Percentiles rank a stretch among this genome's conserved stretches.
Conservation (phyloP, 148 eudicot genomes). For the Vaccinium macrocarpon region DNA sequence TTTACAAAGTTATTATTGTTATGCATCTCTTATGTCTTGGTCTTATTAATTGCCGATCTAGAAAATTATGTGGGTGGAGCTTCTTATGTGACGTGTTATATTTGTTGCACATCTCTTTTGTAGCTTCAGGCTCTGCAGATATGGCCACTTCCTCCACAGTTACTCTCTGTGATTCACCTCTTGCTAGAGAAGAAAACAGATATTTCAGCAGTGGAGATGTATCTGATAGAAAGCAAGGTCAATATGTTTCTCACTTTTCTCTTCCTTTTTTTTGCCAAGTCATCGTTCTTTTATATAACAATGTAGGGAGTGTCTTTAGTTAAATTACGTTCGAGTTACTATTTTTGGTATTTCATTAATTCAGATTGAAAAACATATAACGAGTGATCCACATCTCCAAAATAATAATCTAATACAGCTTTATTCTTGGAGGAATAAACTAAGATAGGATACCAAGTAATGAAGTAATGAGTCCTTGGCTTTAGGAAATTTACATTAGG, state of each 20-base stretch:
- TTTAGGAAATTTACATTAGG: background rate
- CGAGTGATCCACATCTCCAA: background rate
- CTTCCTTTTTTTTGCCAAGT: background rate
- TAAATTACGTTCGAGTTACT: background rate
- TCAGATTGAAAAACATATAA: background rate
- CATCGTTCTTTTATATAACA: background rate
- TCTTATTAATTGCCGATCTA: background rate
- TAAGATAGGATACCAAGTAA: background rate
- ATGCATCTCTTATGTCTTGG: background rate
- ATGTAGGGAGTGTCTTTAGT: background rate
- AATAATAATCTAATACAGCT: background rate
- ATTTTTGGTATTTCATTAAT: background rate
- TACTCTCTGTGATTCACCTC: constrained; percentile 4
- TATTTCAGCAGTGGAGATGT: background rate
- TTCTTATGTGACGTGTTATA: background rate
- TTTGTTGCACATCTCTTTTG: background rate
- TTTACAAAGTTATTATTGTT: background rate
- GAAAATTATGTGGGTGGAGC: background rate
- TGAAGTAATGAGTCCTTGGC: constrained; percentile 3
- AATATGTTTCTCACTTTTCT: constrained; percentile 1
- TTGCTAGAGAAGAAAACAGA: background rate
- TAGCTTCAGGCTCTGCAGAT: constrained; percentile 5
- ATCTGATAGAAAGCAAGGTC: constrained; percentile 8
- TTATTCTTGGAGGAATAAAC: background rate
- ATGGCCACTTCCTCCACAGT: background rate